These are phyloP conservation scores for Tillandsia leiboldiana DNA, from an alignment of 176 grass and related monocot species.

Conservation along the genomic window DNA sequence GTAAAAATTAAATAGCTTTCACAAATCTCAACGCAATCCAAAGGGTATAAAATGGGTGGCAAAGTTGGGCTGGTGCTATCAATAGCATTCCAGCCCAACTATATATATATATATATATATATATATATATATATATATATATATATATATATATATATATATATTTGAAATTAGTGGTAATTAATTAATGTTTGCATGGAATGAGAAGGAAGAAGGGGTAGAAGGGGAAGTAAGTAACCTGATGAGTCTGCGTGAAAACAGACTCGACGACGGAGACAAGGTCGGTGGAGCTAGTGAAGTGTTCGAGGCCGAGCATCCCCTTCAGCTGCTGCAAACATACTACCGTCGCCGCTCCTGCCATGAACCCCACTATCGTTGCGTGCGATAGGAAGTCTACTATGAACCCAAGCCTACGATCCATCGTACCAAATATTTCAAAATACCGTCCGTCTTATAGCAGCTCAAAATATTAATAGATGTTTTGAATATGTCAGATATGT, in stretches of 20 bases:
- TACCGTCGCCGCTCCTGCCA: constrained; percentile 88
- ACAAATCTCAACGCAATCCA: too few relatives aligned
- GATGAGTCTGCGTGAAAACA: constrained; percentile 70
- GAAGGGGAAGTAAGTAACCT: constrained; percentile 21
- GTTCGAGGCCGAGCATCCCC: constrained; percentile 68
- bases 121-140: too few relatives aligned
- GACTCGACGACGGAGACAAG: constrained; percentile 82
- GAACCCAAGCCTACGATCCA: constrained; percentile 53
- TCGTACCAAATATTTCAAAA: not conserved
- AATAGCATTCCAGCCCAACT: too few relatives aligned
- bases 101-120: too few relatives aligned
- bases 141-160: too few relatives aligned
- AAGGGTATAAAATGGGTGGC: too few relatives aligned
- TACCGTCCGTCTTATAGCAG: not conserved
- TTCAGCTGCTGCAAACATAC: constrained; percentile 95
- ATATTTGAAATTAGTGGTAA: too few relatives aligned
- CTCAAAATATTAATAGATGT: not conserved
- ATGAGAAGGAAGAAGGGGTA: too few relatives aligned
- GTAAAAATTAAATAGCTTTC: too few relatives aligned
- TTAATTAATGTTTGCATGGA: too few relatives aligned
- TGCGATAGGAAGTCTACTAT: constrained; percentile 92
- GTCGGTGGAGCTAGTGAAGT: constrained; percentile 76
- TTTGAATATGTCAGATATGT: too few relatives aligned
- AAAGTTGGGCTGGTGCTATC: too few relatives aligned
- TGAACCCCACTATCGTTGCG: constrained; percentile 90